Conservation (phyloP, 352 stramenopile species). For the Phytophthora pistaciae region DNA sequence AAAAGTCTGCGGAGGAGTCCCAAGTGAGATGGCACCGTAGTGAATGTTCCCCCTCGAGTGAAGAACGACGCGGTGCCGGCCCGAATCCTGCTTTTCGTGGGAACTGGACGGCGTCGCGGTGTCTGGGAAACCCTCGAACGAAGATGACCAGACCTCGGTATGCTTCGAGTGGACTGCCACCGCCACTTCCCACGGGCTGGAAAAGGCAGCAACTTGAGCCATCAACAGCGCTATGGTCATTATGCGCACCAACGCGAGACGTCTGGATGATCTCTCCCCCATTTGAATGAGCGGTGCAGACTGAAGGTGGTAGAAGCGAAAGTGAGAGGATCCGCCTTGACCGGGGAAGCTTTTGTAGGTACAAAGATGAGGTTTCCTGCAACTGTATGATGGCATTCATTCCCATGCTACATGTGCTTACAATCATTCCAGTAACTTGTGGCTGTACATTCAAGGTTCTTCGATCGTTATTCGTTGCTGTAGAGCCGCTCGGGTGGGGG, state of each 20-base stretch:
- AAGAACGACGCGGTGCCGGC: no score
- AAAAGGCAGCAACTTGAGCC: neutral
- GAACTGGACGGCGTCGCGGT: no score
- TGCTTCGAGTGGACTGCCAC: neutral
- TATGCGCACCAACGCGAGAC: neutral
- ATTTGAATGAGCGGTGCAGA: neutral
- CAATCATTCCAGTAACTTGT: no score
- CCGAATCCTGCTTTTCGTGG: no score
- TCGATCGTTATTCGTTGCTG: neutral
- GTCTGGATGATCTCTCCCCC: neutral
- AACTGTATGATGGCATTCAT: no score
- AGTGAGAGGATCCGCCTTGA: neutral
- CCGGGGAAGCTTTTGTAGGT: neutral
- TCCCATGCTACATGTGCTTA: no score
- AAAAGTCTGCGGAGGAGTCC: no score
- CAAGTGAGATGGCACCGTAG: no score
- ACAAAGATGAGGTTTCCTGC: neutral
- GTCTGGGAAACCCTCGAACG: no score
- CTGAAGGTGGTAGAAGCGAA: neutral
- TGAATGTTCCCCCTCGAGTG: no score
- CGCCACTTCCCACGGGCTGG: neutral
- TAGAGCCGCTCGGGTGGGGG: neutral
- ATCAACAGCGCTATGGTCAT: neutral
- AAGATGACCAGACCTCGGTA: no score
- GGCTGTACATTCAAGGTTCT: no score